A percentile compares a stretch with the other conserved stretches of the same genome.
Evolutionary conservation across 345 rosid species (phyloP).

Genomic region (Psidium guajava): DNA sequence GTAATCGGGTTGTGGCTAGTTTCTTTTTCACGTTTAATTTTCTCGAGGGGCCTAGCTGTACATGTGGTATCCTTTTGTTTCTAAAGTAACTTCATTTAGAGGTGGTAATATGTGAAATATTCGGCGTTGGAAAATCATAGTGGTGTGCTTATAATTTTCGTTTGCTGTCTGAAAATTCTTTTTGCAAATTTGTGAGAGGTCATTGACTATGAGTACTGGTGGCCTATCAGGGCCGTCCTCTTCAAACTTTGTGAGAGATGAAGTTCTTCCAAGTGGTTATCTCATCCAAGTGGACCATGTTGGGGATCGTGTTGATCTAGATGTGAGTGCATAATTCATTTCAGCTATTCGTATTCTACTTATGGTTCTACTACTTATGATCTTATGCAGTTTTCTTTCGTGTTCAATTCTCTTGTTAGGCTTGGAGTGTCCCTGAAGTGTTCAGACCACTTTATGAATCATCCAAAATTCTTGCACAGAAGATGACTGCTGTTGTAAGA

Average conservation of each 20-base stretch:
- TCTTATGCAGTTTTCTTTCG: neutral
- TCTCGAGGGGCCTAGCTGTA: neutral
- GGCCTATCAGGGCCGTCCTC: constrained; percentile 74
- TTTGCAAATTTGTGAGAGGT: constrained; percentile 83
- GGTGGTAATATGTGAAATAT: neutral
- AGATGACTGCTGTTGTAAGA: constrained; percentile 78
- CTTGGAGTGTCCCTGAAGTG: constrained; percentile 90
- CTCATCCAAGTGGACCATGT: constrained; percentile 46
- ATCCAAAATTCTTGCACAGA: constrained; percentile 91
- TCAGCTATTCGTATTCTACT: neutral
- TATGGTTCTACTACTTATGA: neutral
- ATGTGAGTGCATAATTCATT: constrained; percentile 36
- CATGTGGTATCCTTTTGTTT: neutral
- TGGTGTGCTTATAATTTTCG: neutral
- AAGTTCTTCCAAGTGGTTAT: constrained; percentile 91
- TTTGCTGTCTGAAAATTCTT: neutral
- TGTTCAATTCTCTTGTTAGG: constrained; percentile 19
- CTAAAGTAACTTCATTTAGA: neutral
- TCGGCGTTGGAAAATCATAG: neutral
- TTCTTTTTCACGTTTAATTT: neutral
- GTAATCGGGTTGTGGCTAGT: neutral
- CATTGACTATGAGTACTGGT: constrained; percentile 70
- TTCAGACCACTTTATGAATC: constrained; percentile 91
- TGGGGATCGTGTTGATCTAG: constrained; percentile 89
- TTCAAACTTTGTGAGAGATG: constrained; percentile 74